A percentile compares a stretch with the other conserved stretches of the same genome.
Evolutionary conservation across 441 rosid species (phyloP).

Genomic region (Euphorbia celastroides): DNA sequence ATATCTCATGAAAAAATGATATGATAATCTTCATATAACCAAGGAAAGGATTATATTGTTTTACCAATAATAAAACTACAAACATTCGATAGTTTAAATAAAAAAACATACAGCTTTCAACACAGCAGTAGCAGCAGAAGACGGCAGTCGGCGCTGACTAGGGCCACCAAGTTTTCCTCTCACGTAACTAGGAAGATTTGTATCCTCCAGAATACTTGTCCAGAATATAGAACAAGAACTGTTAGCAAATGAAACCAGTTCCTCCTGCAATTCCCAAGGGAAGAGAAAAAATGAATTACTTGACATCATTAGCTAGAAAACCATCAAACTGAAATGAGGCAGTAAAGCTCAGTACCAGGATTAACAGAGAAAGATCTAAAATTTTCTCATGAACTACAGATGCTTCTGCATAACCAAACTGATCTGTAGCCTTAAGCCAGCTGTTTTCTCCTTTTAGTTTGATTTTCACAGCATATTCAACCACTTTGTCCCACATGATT

Average conservation of each 20-base stretch:
- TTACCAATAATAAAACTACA: too few relatives aligned
- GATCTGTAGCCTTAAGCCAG: constrained; percentile 30
- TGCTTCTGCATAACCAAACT: constrained; percentile 31
- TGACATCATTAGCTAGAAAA: constrained; percentile 8
- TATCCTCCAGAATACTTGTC: constrained; percentile 38
- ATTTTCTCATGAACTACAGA: constrained; percentile 38
- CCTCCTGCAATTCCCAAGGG: constrained; percentile 45
- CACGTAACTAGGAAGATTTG: constrained; percentile 62
- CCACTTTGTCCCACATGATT: constrained; percentile 42
- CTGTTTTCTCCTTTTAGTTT: constrained; percentile 26
- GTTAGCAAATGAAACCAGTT: constrained; percentile 58
- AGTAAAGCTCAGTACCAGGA: constrained; percentile 46
- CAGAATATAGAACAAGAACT: constrained; percentile 63
- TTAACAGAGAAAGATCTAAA: constrained; percentile 32
- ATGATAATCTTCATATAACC: not conserved
- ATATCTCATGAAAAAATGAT: not conserved
- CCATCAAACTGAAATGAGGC: constrained; percentile 9
- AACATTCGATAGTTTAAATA: too few relatives aligned
- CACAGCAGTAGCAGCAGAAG: constrained; percentile 58
- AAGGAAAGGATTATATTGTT: too few relatives aligned
- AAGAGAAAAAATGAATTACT: not conserved
- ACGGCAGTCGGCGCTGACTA: constrained; percentile 87
- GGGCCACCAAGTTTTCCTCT: constrained; percentile 95
- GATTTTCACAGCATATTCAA: constrained; percentile 29
- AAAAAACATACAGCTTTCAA: constrained; percentile 70